Percentiles rank a stretch among this genome's conserved stretches.
Conservation (phyloP, 208 protist genomes). For the Zelonia costaricensis region DNA sequence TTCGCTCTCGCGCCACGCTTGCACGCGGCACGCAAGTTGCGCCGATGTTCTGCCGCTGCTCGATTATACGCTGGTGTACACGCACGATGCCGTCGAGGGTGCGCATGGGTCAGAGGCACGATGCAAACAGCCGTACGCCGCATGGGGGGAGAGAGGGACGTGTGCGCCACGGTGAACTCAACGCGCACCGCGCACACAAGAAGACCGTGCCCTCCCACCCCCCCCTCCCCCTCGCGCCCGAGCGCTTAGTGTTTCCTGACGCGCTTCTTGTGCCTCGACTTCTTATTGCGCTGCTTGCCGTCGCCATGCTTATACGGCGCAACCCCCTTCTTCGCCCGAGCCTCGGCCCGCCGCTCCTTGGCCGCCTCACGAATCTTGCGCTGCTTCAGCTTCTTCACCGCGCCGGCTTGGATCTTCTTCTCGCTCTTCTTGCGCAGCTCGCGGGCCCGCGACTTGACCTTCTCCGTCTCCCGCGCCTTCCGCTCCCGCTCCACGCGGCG, state of each 20-base stretch:
- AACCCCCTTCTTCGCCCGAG: constrained; percentile 65
- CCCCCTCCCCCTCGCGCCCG: neutral
- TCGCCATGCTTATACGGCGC: constrained; percentile 51
- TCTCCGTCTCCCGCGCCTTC: constrained; percentile 56
- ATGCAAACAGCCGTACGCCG: too few species aligned
- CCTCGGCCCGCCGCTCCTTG: constrained; percentile 61
- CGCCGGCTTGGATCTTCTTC: constrained; percentile 79
- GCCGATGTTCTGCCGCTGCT: too few species aligned
- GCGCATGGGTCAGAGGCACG: neutral
- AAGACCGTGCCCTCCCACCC: neutral
- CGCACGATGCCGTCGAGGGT: neutral
- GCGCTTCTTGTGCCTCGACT: constrained; percentile 67
- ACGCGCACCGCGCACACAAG: too few species aligned
- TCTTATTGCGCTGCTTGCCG: constrained; percentile 68
- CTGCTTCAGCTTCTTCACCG: constrained; percentile 89
- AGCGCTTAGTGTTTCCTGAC: constrained; percentile 64
- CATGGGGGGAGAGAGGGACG: neutral
- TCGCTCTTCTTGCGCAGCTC: constrained; percentile 74
- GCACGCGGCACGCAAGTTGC: too few species aligned
- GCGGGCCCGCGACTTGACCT: constrained; percentile 44
- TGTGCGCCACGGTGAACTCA: too few species aligned
- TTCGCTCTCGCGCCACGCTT: neutral
- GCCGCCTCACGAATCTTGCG: constrained; percentile 72
- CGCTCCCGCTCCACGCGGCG: constrained; percentile 54
- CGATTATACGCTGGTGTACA: neutral